Percentiles rank a stretch among this genome's conserved stretches.
Evolutionary conservation across 2,329 filamentous ascomycete species (phyloP).

Genomic region (Pseudopithomyces chartarum): DNA sequence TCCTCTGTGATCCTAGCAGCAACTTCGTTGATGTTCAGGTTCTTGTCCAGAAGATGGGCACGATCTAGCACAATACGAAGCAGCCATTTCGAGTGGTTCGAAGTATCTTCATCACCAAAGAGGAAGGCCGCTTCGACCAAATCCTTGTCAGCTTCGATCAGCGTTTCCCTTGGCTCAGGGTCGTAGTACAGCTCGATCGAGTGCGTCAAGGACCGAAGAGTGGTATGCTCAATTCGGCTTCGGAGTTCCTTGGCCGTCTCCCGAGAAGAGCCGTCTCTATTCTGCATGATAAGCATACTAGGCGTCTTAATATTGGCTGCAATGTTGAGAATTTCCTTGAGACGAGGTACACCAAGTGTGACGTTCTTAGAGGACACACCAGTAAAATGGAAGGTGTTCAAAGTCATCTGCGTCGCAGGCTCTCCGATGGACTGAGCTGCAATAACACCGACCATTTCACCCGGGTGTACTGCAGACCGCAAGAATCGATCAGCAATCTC

Average conservation of each 20-base stretch:
- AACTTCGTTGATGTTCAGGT: conserved; percentile 87
- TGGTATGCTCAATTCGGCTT: conserved; percentile 92
- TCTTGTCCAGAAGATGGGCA: conserved; percentile 94
- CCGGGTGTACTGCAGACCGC: conserved; percentile 82
- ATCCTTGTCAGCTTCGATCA: conserved; percentile 84
- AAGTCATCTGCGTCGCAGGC: conserved; percentile 97
- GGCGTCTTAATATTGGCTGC: conserved; percentile 98
- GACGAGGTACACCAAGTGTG: conserved; percentile 95
- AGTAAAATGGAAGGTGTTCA: conserved; percentile 99
- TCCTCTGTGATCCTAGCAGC: conserved; percentile 87
- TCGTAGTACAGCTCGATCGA: conserved; percentile 98
- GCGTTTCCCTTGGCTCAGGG: conserved; percentile 83
- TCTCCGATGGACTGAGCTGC: conserved; percentile 98
- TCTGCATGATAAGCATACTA: conserved; percentile 90
- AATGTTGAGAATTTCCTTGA: conserved; percentile 99
- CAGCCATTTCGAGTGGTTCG: conserved; percentile 87
- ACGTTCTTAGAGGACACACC: conserved; percentile 99
- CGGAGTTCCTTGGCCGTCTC: conserved; percentile 84
- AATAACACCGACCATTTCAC: conserved; percentile 98
- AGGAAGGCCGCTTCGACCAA: conserved; percentile 93
- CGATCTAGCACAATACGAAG: conserved; percentile 91
- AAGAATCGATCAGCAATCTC: conserved; percentile 89
- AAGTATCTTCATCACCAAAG: conserved; percentile 68
- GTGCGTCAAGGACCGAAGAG: conserved; percentile 85
- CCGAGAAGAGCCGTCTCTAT: conserved; percentile 65